Evolutionary conservation across 2,329 filamentous ascomycete species (phyloP), one percentile per base, ranked within the genome.

Genomic region (Diaporthe velutina): DNA sequence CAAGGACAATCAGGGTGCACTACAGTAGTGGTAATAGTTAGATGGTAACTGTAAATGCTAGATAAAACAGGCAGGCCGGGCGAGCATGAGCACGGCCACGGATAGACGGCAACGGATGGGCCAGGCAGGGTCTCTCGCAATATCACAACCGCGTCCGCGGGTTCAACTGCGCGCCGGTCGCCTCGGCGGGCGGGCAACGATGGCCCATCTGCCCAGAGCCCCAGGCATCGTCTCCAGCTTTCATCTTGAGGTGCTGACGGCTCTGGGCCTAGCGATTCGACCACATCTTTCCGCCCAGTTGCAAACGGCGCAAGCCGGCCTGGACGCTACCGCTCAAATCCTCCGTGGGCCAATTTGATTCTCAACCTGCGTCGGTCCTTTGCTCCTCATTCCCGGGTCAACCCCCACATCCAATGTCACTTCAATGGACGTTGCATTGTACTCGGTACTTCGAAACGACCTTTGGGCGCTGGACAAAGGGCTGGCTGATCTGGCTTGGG

Each of bases 331-430:
- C 64, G 64, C 64, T 33, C 64, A 30, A 67, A 50, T 67, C 61
- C 61, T 67, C 28, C 61, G 45, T 52, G 42, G 22, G 48, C 45
- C 64, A 67, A 50, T 50, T 67, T 67, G 42, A 35, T n/a, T 67
- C 45, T 35, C 64, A 67, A 50, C 45, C 61, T 54, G 64, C 64
- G 33, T 68, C 64, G 64, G 48, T 54, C 64, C 64, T 68, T 54
- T 54, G 33, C 48, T 68, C 64, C 64, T 68, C 64, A 68, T 68
- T 68, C 64, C 64, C 64, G 64, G 64, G 64, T 30, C 64, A 28
- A 54, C 64, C 64, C 64, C 64, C 64, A 68, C 64, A 68, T 54
- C 17, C 45, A 54, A 54, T 54, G 64, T 68, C 33, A 68, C 64
- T 13, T n/a, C n/a, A 54, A 5, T 19, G n/a, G 48, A 50, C 33